Percentiles rank a stretch among this genome's conserved stretches.
phyloP scores from a whole-genome alignment of 83 land plant species.

The Picea abies region DNA sequence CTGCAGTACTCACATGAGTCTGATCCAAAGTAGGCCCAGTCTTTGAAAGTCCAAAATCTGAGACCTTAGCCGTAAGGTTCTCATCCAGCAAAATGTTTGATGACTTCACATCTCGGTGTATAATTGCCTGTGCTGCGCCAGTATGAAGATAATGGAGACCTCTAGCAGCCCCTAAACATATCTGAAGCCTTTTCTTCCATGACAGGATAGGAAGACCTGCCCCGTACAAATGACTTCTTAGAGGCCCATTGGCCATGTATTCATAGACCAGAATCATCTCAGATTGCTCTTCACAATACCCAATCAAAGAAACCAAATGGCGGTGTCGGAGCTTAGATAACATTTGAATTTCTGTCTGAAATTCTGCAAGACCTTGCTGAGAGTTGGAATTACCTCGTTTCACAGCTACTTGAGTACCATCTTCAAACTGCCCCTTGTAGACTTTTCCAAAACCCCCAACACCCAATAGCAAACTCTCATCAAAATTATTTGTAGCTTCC shows the following conservation, averaged over 20 bases:
- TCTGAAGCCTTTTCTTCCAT: slow-evolving; percentile 43
- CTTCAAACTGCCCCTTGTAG: slow-evolving; percentile 73
- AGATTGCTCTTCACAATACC: slow-evolving; percentile 42
- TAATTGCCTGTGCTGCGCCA: slow-evolving; percentile 33
- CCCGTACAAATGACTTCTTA: slow-evolving; percentile 48
- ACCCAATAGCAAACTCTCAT: slow-evolving; percentile 66
- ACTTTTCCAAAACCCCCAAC: slow-evolving; percentile 90
- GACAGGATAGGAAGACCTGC: slow-evolving; percentile 23
- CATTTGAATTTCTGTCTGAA: slow-evolving; percentile 34
- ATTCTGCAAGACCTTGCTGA: slow-evolving; percentile 61
- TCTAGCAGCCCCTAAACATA: slow-evolving; percentile 46
- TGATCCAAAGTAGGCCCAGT: slow-evolving; percentile 39
- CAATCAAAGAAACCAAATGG: slow-evolving; percentile 44
- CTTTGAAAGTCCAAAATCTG: slow-evolving; percentile 54
- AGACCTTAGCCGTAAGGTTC: slow-evolving; percentile 34
- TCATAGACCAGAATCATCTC: slow-evolving; percentile 57
- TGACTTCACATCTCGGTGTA: slow-evolving; percentile 57
- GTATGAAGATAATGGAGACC: slow-evolving; percentile 53
- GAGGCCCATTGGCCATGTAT: slow-evolving; percentile 50
- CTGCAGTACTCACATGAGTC: slow-evolving; percentile 48
- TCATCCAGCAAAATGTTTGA: slow-evolving; percentile 45
- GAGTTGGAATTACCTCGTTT: slow-evolving; percentile 87
- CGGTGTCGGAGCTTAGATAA: slow-evolving; percentile 36
- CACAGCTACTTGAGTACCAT: slow-evolving; percentile 75
- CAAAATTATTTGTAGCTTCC: slow-evolving; percentile 81